phyloP scores from a whole-genome alignment of 768 basidiomycete species.

The Suillus plorans region DNA sequence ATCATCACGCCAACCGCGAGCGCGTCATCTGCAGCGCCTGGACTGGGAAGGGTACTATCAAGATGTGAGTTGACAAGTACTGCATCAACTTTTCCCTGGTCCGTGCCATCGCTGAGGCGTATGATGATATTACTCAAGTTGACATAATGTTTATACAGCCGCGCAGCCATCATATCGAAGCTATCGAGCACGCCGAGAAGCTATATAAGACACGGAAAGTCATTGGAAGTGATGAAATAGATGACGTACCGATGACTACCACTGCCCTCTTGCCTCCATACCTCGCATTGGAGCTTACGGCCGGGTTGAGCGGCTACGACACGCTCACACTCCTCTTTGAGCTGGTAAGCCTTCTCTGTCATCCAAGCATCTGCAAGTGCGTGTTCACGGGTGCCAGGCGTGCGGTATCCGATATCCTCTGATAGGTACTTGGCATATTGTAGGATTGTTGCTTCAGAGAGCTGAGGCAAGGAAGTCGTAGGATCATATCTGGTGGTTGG shows the following conservation, averaged over 20 bases:
- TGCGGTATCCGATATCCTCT: slow-evolving; percentile 87
- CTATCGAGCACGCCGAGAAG: slow-evolving; percentile 35
- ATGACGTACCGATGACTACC: slow-evolving; percentile 78
- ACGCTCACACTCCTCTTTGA: slow-evolving; percentile 63
- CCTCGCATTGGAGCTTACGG: slow-evolving; percentile 81
- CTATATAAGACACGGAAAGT: neutral
- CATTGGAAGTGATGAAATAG: neutral
- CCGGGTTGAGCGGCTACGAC: slow-evolving; percentile 39
- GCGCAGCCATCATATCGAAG: slow-evolving; percentile 89
- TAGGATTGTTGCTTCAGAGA: slow-evolving; percentile 71
- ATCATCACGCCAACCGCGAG: slow-evolving; percentile 90
- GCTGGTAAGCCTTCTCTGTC: slow-evolving; percentile 58
- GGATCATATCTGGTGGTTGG: slow-evolving; percentile 41
- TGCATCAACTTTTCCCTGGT: slow-evolving; percentile 73
- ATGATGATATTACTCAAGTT: slow-evolving; percentile 88
- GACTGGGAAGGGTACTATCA: slow-evolving; percentile 87
- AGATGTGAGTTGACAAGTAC: slow-evolving; percentile 88
- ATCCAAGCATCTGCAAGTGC: slow-evolving; percentile 84
- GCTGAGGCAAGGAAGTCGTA: slow-evolving; percentile 58
- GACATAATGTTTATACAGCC: slow-evolving; percentile 84
- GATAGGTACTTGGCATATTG: slow-evolving; percentile 66
- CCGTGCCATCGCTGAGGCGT: slow-evolving; percentile 78
- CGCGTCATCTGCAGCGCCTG: slow-evolving; percentile 88
- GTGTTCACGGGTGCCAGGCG: slow-evolving; percentile 89
- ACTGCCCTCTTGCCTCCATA: slow-evolving; percentile 87